Conservation (phyloP, 202 grass and related monocot species). For the Panicum hallii region DNA sequence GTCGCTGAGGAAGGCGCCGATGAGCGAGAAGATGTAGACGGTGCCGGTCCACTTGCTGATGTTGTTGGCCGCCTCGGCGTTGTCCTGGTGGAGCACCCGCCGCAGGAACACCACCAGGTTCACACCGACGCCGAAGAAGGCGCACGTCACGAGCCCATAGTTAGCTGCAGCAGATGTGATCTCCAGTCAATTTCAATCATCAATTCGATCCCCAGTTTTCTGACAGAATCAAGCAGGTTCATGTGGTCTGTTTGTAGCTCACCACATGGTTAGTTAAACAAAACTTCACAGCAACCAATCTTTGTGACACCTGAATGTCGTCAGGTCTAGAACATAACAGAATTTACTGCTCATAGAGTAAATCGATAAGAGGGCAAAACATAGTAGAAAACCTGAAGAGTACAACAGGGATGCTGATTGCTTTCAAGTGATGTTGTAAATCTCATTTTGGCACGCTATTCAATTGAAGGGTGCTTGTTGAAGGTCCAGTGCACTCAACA, state of each 20-base stretch:
- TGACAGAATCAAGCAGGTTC: background rate
- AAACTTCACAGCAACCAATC: background rate
- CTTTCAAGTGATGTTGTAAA: slow-evolving; percentile 15
- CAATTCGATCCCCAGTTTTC: background rate
- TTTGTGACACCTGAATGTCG: background rate
- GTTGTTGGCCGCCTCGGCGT: slow-evolving; percentile 77
- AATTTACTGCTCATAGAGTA: slow-evolving; percentile 5
- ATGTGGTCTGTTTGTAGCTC: background rate
- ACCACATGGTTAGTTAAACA: background rate
- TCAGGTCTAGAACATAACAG: background rate
- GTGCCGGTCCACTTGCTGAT: slow-evolving; percentile 96
- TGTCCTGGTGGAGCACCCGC: slow-evolving; percentile 69
- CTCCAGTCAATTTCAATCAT: background rate
- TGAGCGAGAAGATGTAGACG: slow-evolving; percentile 85
- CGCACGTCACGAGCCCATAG: slow-evolving; percentile 74
- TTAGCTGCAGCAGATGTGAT: slow-evolving; percentile 60
- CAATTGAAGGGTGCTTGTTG: slow-evolving; percentile 20
- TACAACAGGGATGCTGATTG: background rate
- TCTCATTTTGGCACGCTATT: slow-evolving; percentile 14
- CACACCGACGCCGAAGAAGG: slow-evolving; percentile 92
- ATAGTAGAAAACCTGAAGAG: slow-evolving; percentile 18
- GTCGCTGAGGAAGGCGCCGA: slow-evolving; percentile 89
- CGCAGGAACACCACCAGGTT: slow-evolving; percentile 89
- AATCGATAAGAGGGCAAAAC: slow-evolving; percentile 21
- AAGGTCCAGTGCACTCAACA: slow-evolving; percentile 24